Percentiles rank a stretch among this genome's conserved stretches.
Conservation (phyloP, 768 basidiomycete species). For the Nidula microcarpa region DNA sequence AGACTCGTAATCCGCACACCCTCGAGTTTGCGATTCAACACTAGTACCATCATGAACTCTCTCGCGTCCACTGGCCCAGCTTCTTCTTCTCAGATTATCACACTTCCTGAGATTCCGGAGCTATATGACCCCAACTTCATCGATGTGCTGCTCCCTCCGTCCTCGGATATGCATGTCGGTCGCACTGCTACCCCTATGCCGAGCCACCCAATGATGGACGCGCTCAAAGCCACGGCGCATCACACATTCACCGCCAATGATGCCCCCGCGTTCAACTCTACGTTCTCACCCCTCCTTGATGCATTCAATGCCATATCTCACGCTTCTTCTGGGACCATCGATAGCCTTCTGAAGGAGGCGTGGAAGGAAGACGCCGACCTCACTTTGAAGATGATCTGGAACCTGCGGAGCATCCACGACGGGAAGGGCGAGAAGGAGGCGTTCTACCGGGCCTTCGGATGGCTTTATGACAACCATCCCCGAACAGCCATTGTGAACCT, state of each 20-base stretch:
- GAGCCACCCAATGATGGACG: slow-evolving; percentile 53
- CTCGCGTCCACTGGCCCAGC: slow-evolving; percentile 10
- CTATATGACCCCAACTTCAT: slow-evolving; percentile 55
- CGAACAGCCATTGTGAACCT: slow-evolving; percentile 67
- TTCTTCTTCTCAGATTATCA: slow-evolving; percentile 35
- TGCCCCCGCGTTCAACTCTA: slow-evolving; percentile 50
- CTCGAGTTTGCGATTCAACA: too few species aligned
- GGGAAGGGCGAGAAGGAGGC: slow-evolving; percentile 58
- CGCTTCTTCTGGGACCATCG: slow-evolving; percentile 18
- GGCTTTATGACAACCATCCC: slow-evolving; percentile 68
- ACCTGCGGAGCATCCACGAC: slow-evolving; percentile 65
- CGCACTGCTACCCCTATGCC: slow-evolving; percentile 4
- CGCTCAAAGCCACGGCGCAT: slow-evolving; percentile 37
- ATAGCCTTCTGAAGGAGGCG: slow-evolving; percentile 36
- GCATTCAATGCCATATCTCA: slow-evolving; percentile 48
- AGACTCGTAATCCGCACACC: too few species aligned
- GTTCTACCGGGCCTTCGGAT: slow-evolving; percentile 66
- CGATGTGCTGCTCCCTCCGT: slow-evolving; percentile 47
- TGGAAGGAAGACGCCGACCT: slow-evolving; percentile 57
- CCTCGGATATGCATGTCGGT: slow-evolving; percentile 5
- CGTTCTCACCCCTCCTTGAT: slow-evolving; percentile 48
- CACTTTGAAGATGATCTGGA: slow-evolving; percentile 70
- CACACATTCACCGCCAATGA: slow-evolving; percentile 48
- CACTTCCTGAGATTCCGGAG: slow-evolving; percentile 55
- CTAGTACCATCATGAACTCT: neutral